These are phyloP conservation scores for Garcia nutans DNA, from an alignment of 345 rosid genomes.

Conservation along the genomic window DNA sequence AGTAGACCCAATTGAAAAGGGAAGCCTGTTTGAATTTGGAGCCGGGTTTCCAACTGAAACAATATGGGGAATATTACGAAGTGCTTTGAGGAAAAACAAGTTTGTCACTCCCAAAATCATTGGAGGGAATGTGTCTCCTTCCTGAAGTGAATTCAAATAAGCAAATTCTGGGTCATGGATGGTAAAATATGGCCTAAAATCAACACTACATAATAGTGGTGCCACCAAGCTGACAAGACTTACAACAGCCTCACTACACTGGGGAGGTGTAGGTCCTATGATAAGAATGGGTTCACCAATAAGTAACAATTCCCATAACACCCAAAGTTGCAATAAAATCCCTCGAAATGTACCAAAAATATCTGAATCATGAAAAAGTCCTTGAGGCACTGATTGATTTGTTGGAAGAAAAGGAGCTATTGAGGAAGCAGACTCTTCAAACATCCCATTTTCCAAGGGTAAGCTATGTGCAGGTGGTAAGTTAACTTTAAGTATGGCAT, in stretches of 20 bases:
- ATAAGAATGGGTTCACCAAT: conserved; percentile 92
- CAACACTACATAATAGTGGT: conserved; percentile 78
- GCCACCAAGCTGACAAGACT: conserved; percentile 93
- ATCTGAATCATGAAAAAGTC: conserved; percentile 95
- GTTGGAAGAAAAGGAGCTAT: conserved; percentile 93
- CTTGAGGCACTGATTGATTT: conserved; percentile 90
- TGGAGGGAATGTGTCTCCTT: conserved; percentile 84
- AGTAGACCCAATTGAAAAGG: conserved; percentile 58
- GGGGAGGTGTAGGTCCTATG: conserved; percentile 95
- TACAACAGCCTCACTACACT: conserved; percentile 95
- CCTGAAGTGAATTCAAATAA: conserved; percentile 61
- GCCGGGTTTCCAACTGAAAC: conserved; percentile 88
- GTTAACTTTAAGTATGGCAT: conserved; percentile 80
- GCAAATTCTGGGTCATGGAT: conserved; percentile 91
- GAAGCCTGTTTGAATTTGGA: conserved; percentile 54
- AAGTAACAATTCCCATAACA: conserved; percentile 85
- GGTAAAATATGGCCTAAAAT: conserved; percentile 97
- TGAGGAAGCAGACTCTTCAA: conserved; percentile 76
- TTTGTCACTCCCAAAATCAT: conserved; percentile 96
- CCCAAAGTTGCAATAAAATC: conserved; percentile 85
- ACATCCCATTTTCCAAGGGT: conserved; percentile 63
- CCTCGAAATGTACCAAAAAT: conserved; percentile 81
- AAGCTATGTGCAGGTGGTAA: conserved; percentile 90
- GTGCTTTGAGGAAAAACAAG: conserved; percentile 88
- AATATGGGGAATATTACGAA: conserved; percentile 77